phyloP scores from a whole-genome alignment of 805 yeast genomes.

The Grigorovia humatica region DNA sequence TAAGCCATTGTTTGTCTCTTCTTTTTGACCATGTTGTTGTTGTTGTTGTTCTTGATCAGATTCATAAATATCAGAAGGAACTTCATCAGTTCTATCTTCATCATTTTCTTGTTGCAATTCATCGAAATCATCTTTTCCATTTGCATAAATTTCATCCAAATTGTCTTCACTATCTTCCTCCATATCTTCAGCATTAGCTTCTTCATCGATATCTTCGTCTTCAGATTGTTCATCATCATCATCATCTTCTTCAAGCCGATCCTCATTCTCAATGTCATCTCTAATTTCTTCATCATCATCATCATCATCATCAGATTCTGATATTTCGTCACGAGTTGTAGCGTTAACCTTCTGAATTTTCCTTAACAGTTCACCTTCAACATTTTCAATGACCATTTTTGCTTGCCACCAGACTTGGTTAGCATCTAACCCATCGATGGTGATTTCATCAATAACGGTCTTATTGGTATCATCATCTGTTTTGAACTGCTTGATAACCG shows the following conservation, averaged over 20 bases:
- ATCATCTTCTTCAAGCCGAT: constrained; percentile 12
- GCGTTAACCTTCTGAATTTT: constrained; percentile 43
- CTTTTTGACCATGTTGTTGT: constrained; percentile 24
- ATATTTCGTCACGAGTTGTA: not conserved
- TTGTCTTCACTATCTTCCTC: constrained; percentile 19
- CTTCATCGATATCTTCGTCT: constrained; percentile 14
- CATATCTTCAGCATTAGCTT: constrained; percentile 18
- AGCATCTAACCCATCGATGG: constrained; percentile 79
- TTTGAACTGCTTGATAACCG: constrained; percentile 16
- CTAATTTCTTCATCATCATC: constrained; percentile 16
- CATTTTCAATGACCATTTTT: constrained; percentile 71
- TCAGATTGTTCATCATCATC: constrained; percentile 7
- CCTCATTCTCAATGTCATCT: constrained; percentile 11
- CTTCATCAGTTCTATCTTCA: constrained; percentile 22
- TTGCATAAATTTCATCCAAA: not conserved
- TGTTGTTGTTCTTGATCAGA: constrained; percentile 19
- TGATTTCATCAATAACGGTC: constrained; percentile 70
- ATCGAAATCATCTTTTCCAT: constrained; percentile 2
- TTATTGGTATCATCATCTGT: constrained; percentile 12
- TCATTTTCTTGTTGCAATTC: constrained; percentile 10
- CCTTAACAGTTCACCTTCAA: constrained; percentile 52
- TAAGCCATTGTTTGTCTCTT: constrained; percentile 34
- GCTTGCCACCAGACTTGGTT: constrained; percentile 92
- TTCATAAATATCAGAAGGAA: not conserved
- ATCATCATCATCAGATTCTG: constrained; percentile 4